Percentiles rank a stretch among this genome's conserved stretches.
Evolutionary conservation across 352 stramenopile species (phyloP).

Genomic region (Phytopythium delawarense): DNA sequence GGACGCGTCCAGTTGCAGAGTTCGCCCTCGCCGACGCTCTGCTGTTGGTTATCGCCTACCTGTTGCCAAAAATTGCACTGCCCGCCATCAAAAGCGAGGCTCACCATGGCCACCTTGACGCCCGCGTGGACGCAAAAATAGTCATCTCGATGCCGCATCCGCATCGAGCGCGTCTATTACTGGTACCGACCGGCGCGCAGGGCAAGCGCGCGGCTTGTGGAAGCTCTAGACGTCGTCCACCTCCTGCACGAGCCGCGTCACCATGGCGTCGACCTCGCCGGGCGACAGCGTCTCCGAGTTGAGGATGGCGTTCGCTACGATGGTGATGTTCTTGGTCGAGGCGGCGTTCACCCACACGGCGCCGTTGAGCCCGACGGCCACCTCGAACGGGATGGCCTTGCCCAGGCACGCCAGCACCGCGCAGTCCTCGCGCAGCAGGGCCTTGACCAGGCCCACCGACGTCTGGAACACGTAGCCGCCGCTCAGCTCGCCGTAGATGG

Average conservation of each 20-base stretch:
- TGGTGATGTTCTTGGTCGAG: slow-evolving; percentile 75
- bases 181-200: neutral
- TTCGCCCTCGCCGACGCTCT: slow-evolving; percentile 2
- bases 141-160: neutral
- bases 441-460: slow-evolving; percentile 72
- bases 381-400: slow-evolving; percentile 90
- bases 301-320: slow-evolving; percentile 86
- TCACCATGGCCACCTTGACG: no score
- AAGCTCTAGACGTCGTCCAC: slow-evolving; percentile 30
- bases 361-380: slow-evolving; percentile 95
- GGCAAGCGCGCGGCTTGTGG: neutral
- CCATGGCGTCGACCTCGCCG: slow-evolving; percentile 75
- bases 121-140: neutral
- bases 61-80: neutral
- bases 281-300: slow-evolving; percentile 86
- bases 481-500: slow-evolving; percentile 94
- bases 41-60: neutral
- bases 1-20: neutral
- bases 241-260: slow-evolving; percentile 63
- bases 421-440: slow-evolving; percentile 65
- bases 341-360: slow-evolving; percentile 94
- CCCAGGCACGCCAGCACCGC: slow-evolving; percentile 84
- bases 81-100: neutral
- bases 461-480: slow-evolving; percentile 91
- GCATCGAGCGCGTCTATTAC: slow-evolving; percentile 4